Percentiles rank a stretch among this genome's conserved stretches.
Evolutionary conservation across 2,329 filamentous ascomycete species (phyloP).

Genomic region (Cadophora gregata): DNA sequence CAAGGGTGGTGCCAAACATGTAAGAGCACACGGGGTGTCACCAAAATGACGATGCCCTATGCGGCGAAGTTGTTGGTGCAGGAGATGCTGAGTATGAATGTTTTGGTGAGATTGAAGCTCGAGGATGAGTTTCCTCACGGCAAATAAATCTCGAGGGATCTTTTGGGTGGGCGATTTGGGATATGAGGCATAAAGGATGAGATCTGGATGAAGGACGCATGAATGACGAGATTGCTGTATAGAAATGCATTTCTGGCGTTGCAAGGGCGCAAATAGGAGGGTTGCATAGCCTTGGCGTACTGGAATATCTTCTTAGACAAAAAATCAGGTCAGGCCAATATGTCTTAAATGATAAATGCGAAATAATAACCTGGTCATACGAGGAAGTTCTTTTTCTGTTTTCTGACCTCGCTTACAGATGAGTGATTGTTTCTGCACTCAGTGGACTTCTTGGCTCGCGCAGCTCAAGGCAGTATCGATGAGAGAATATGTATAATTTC

Average conservation of each 20-base stretch:
- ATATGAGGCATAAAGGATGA: neutral
- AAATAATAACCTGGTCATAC: neutral
- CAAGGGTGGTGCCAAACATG: conserved; percentile 94
- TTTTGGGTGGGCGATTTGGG: neutral
- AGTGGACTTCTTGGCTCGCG: neutral
- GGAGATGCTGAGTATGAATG: conserved; percentile 97
- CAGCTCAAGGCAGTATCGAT: neutral
- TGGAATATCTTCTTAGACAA: neutral
- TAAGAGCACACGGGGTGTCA: conserved; percentile 81
- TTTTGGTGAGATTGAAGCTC: conserved; percentile 88
- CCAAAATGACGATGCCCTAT: conserved; percentile 96
- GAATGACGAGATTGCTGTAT: conserved; percentile 6
- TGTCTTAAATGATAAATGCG: too few relatives aligned
- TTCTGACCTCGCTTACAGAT: neutral
- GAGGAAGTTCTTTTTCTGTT: neutral
- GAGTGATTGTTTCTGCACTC: neutral
- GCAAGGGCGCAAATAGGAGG: neutral
- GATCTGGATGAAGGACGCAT: neutral
- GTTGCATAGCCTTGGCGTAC: conserved; percentile 11
- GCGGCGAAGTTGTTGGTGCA: conserved; percentile 95
- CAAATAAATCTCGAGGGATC: conserved; percentile 18
- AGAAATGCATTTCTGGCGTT: conserved; percentile 12
- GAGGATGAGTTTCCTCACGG: conserved; percentile 85
- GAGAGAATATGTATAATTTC: neutral
- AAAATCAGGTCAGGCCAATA: neutral